These are phyloP conservation scores for Coleophoma eucalyptorum DNA, from an alignment of 2,329 filamentous ascomycete genomes.

Conservation along the genomic window DNA sequence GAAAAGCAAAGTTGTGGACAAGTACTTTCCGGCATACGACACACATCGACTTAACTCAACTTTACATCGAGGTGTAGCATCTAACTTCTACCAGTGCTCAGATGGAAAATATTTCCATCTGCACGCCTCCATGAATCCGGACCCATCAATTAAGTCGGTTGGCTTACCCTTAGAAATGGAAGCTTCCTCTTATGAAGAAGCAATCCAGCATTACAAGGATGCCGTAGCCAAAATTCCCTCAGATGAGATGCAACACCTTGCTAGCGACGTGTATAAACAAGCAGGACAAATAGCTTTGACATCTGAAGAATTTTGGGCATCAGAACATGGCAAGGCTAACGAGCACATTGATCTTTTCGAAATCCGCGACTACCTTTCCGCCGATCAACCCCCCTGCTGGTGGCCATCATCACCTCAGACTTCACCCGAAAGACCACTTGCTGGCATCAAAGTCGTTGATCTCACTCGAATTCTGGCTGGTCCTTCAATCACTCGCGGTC, in stretches of 20 bases:
- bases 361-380: constrained; percentile 19
- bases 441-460: constrained; percentile 27
- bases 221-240: not conserved
- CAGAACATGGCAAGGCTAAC: constrained; percentile 37
- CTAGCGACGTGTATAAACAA: constrained; percentile 1
- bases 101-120: constrained; percentile 41
- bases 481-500: constrained; percentile 33
- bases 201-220: constrained; percentile 23
- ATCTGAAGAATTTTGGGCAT: constrained; percentile 17
- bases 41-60: constrained; percentile 11
- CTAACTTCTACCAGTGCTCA: constrained; percentile 41
- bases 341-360: constrained; percentile 34
- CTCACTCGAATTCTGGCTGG: constrained; percentile 39
- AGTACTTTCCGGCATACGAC: constrained; percentile 17
- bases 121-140: constrained; percentile 41
- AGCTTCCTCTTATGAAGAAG: constrained; percentile 22
- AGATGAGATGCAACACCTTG: not conserved
- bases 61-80: constrained; percentile 28
- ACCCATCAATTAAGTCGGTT: constrained; percentile 33
- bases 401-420: not conserved
- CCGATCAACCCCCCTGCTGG: not conserved
- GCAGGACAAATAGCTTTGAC: constrained; percentile 1
- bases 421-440: constrained; percentile 1
- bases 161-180: constrained; percentile 25
- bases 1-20: not conserved